These are phyloP conservation scores for Nyctanthes arbortristis DNA, from an alignment of 257 asterid genomes.

Conservation along the genomic window DNA sequence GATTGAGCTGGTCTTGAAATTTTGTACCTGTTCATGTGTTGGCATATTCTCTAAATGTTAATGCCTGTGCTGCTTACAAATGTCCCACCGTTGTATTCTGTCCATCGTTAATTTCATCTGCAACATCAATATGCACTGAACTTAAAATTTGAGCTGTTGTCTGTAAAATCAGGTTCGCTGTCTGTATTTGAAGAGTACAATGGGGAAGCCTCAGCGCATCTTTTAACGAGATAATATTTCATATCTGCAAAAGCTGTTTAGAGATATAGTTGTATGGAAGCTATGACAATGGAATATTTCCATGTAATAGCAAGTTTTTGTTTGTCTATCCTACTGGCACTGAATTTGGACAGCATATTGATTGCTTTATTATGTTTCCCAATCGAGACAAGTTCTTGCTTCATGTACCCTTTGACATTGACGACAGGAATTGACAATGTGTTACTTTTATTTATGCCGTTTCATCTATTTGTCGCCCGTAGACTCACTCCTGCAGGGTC, in stretches of 20 bases:
- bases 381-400: background rate
- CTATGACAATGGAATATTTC: constrained; percentile 19
- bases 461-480: too few species aligned
- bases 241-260: background rate
- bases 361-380: background rate
- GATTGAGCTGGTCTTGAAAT: too few species aligned
- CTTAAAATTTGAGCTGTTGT: background rate
- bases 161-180: constrained; percentile 46
- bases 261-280: constrained; percentile 14
- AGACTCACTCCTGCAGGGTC: too few species aligned
- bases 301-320: constrained; percentile 25
- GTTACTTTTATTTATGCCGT: too few species aligned
- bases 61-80: too few species aligned
- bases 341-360: background rate
- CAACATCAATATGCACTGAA: background rate
- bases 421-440: background rate
- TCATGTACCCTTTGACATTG: background rate
- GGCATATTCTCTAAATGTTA: background rate
- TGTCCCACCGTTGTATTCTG: background rate
- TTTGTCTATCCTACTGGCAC: constrained; percentile 17
- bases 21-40: background rate
- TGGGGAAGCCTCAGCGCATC: constrained; percentile 56
- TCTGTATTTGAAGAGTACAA: constrained; percentile 56
- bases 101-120: background rate
- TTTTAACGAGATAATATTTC: constrained; percentile 25